Evolutionary conservation across 257 asterid genomes (phyloP).

Genomic region (Haberlea rhodopensis): DNA sequence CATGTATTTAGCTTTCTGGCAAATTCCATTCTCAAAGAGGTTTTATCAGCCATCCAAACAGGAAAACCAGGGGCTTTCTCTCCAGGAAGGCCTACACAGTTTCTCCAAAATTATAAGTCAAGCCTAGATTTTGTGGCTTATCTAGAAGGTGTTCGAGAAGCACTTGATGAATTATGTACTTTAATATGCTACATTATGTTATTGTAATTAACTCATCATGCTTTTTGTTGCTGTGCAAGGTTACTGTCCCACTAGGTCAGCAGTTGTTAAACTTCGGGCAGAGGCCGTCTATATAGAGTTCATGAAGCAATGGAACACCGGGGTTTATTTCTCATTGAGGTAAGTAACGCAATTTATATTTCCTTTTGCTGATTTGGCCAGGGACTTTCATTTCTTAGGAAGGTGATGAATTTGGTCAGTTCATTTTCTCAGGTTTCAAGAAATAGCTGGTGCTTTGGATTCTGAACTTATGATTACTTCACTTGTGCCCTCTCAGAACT

Average conservation of each 20-base stretch:
- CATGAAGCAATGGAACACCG: slow-evolving; percentile 91
- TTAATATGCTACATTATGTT: neutral
- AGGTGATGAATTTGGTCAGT: slow-evolving; percentile 15
- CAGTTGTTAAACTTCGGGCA: slow-evolving; percentile 67
- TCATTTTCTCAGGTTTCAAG: slow-evolving; percentile 80
- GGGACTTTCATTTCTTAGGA: slow-evolving; percentile 26
- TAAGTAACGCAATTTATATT: slow-evolving; percentile 22
- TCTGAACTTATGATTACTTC: slow-evolving; percentile 66
- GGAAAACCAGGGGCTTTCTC: slow-evolving; percentile 94
- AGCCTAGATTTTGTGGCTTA: slow-evolving; percentile 80
- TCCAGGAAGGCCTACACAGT: slow-evolving; percentile 92
- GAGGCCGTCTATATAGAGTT: slow-evolving; percentile 81
- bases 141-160: slow-evolving; percentile 65
- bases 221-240: slow-evolving; percentile 45
- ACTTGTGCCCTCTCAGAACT: slow-evolving; percentile 48
- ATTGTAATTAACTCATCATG: slow-evolving; percentile 21
- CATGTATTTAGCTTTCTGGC: slow-evolving; percentile 94
- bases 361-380: slow-evolving; percentile 9
- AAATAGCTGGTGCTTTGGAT: slow-evolving; percentile 95
- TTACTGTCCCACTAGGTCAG: slow-evolving; percentile 65
- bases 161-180: slow-evolving; percentile 10
- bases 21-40: slow-evolving; percentile 90
- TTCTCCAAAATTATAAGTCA: slow-evolving; percentile 84
- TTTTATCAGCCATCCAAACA: slow-evolving; percentile 76
- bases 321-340: slow-evolving; percentile 93